phyloP scores from a whole-genome alignment of 2,329 filamentous ascomycete genomes.

The Daldinia sp. region DNA sequence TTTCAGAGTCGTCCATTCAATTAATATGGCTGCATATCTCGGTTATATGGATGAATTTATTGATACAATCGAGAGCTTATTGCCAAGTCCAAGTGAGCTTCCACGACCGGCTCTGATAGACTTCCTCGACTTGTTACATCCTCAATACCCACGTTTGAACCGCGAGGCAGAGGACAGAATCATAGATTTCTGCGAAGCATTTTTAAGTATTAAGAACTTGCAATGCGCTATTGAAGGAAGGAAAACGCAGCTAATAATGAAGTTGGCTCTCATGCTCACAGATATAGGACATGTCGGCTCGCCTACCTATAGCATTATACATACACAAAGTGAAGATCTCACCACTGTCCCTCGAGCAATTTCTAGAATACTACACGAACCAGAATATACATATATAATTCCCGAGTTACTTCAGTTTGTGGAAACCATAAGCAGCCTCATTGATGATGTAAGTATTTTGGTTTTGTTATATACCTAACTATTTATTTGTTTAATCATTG shows the following conservation, averaged over 20 bases:
- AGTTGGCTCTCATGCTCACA: constrained; percentile 10
- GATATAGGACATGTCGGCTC: constrained; percentile 11
- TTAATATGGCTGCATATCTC: constrained; percentile 1
- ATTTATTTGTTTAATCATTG: too few relatives aligned
- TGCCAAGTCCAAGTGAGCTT: not conserved
- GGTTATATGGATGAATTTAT: not conserved
- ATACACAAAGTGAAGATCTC: not conserved
- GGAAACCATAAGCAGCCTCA: too few relatives aligned
- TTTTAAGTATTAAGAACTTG: not conserved
- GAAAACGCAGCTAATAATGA: not conserved
- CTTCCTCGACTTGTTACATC: constrained; percentile 1
- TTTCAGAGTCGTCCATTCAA: not conserved
- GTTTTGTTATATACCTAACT: too few relatives aligned
- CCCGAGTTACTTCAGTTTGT: not conserved
- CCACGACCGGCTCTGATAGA: not conserved
- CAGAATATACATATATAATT: not conserved
- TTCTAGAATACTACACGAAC: not conserved
- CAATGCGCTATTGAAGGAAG: not conserved
- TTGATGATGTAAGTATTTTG: too few relatives aligned
- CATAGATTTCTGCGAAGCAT: not conserved
- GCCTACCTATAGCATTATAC: not conserved
- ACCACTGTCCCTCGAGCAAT: not conserved
- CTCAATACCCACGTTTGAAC: not conserved
- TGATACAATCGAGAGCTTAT: not conserved
- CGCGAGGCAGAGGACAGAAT: not conserved